Evolutionary conservation across 2,329 filamentous ascomycete genomes (phyloP), one percentile per base, ranked within the genome.

Genomic region (Ophiostoma montium): DNA sequence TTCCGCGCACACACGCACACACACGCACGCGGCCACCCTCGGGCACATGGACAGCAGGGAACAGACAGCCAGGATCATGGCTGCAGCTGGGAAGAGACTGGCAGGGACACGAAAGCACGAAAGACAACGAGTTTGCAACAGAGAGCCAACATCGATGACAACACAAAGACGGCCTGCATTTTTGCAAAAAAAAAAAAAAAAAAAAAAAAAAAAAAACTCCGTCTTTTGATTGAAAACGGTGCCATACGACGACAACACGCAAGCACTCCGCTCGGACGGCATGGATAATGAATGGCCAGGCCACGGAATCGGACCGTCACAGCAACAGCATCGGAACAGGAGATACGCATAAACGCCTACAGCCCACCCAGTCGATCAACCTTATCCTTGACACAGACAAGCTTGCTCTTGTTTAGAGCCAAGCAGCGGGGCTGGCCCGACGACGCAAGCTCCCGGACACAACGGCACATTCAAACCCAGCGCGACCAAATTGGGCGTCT

Each of bases 341-440:
- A 35, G 10, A n/a, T 5, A 9, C 7, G 43, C 31, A 18, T 4
- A 5, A 4, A 27, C 23, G 23, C 23, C 39, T 16, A 11, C 31
- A 43, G 9, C 15, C 8, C 16, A 48, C 38, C n/a, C 27, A 27
- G 32, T 19, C 21, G 36, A 42, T 35, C 35, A 46, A 46, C 43
- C 31, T 42, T 46, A 35, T 16, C 39, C 23, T 31, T 39, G 36
- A 27, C 47, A 23, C 39, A 39, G 38, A 16, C 33, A 46, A 30
- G 48, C 42, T 41, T 39, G 48, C 48, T 38, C 39, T 42, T 30
- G 23, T 42, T 42, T 42, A 21, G 39, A 30, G 23, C 30, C 16
- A 15, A 30, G 38, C 38, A 41, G 38, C 38, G 38, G 21, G 38
- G 21, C 39, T 42, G 27, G 23, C 21, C 23, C 36, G 21, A 21